These are phyloP conservation scores for Penicillium sp. DNA, from an alignment of 2,329 filamentous ascomycete genomes.

Conservation along the genomic window DNA sequence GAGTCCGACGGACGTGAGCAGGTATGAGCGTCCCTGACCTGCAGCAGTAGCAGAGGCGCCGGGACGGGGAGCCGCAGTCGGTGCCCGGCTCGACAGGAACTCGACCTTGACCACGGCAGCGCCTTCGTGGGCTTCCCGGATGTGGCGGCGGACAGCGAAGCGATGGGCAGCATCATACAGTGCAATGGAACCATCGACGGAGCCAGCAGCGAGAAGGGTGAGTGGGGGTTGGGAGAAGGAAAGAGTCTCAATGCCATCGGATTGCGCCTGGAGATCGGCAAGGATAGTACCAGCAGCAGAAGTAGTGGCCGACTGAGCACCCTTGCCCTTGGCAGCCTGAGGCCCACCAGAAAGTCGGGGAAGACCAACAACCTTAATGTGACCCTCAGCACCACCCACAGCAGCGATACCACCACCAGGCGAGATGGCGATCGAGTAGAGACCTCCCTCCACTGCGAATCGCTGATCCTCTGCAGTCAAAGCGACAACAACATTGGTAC, in stretches of 20 bases:
- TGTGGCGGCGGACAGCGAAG: conserved; percentile 83
- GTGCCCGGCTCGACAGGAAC: conserved; percentile 66
- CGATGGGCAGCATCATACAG: conserved; percentile 86
- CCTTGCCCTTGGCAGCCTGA: conserved; percentile 58
- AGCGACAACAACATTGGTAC: conserved; percentile 71
- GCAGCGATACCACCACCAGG: conserved; percentile 80
- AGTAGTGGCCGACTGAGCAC: conserved; percentile 42
- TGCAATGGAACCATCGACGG: conserved; percentile 73
- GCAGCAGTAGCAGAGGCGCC: conserved; percentile 34
- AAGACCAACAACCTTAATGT: conserved; percentile 83
- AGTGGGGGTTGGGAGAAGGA: conserved; percentile 67
- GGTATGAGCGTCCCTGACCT: conserved; percentile 60
- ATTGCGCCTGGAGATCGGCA: conserved; percentile 80
- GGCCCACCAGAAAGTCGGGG: conserved; percentile 63
- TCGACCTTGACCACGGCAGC: conserved; percentile 91
- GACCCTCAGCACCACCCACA: conserved; percentile 84
- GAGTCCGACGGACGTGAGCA: conserved; percentile 87
- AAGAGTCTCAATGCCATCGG: conserved; percentile 77
- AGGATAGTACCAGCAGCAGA: conserved; percentile 73
- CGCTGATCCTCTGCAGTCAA: conserved; percentile 83
- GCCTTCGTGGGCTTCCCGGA: conserved; percentile 83
- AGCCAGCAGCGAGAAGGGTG: conserved; percentile 66
- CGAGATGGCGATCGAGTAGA: conserved; percentile 86
- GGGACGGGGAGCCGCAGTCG: conserved; percentile 36
- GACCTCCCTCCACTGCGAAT: conserved; percentile 87